Base-by-base conservation (phyloP, 495 filamentous ascomycete genomes). In the Aspergillus bridgeri region DNA sequence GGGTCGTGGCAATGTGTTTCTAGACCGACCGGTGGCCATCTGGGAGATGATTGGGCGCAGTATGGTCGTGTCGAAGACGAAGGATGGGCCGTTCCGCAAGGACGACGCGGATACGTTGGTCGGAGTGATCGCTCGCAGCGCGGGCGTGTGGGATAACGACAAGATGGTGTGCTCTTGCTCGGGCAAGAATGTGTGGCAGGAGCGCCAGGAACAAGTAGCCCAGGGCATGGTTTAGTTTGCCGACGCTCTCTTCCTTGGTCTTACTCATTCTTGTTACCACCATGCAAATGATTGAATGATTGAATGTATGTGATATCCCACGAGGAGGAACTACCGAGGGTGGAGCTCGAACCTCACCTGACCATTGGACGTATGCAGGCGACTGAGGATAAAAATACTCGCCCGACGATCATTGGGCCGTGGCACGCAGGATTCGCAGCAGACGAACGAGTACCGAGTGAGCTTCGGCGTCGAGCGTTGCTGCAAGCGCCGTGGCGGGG, bases 171-270 rank as follows among this genome's bases (percentile, higher is more conserved):
- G 86, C 69, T 93, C 89, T 15, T 98, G 94, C 73, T 95, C 91
- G 43, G 94, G 94, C 3, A 97, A 98, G 85, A 97, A 91, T 63
- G 80, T 98, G 29, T 98, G 94, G 94, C 88, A 98, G 72, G 94
- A 98, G 79, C 82, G 94, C 67, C 87, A 86, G 76, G 93, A 98
- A 68, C 88, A 95, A 75, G 85, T 92, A 47, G 79, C 75, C 47
- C 89, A 87, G 74, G 94, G 94, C 6, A 97, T 98, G 89, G 71
- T 87, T 51, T 95, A 48, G 66, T n/a, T n/a, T n/a, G n/a, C n/a
- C n/a, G n/a, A 7, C 6, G 27, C 6, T 1, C 27, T 46, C 11
- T 18, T 8, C 45, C 8, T 48, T 13, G 6, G 17, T 5, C 19
- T 50, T 8, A 38, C 9, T 38, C 33, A 15, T 38, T 11, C 33